phyloP scores from a whole-genome alignment of 345 rosid genomes.

The Salix caprea region DNA sequence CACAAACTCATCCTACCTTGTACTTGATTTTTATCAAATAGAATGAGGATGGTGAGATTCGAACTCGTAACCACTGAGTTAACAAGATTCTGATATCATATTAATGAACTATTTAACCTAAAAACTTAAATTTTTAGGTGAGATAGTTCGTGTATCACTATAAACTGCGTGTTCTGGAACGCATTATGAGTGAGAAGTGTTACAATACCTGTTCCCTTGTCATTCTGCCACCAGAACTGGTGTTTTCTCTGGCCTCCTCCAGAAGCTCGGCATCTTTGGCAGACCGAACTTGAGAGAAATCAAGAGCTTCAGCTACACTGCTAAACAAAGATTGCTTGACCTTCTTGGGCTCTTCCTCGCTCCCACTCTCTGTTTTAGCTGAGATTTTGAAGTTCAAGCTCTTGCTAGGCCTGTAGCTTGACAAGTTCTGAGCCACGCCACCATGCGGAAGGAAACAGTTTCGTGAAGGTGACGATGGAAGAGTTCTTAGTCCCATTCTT shows the following conservation, averaged over 20 bases:
- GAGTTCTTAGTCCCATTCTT: constrained; percentile 39
- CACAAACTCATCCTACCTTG: no score
- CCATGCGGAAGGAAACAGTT: constrained; percentile 21
- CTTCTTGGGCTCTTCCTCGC: constrained; percentile 34
- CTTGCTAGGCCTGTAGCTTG: constrained; percentile 15
- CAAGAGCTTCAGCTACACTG: constrained; percentile 69
- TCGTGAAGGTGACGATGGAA: constrained; percentile 35
- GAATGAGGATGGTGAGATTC: accelerated
- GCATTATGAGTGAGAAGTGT: no score
- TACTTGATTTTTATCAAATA: no score
- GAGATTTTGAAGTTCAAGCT: constrained; percentile 19
- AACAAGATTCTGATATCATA: no score
- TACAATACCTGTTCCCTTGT: constrained; percentile 59
- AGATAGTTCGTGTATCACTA: no score
- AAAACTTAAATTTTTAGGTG: no score
- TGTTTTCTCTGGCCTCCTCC: constrained; percentile 63
- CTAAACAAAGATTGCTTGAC: constrained; percentile 63
- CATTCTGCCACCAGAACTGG: constrained; percentile 68
- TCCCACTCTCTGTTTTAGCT: constrained; percentile 36
- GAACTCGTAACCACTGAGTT: no score
- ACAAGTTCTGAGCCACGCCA: constrained; percentile 17
- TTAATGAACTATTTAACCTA: no score
- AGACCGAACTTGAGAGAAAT: constrained; percentile 76
- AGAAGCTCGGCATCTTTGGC: constrained; percentile 75
- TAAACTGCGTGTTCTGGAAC: no score